Evolutionary conservation across 2,329 filamentous ascomycete genomes (phyloP).

Genomic region (Colletotrichum sp.): DNA sequence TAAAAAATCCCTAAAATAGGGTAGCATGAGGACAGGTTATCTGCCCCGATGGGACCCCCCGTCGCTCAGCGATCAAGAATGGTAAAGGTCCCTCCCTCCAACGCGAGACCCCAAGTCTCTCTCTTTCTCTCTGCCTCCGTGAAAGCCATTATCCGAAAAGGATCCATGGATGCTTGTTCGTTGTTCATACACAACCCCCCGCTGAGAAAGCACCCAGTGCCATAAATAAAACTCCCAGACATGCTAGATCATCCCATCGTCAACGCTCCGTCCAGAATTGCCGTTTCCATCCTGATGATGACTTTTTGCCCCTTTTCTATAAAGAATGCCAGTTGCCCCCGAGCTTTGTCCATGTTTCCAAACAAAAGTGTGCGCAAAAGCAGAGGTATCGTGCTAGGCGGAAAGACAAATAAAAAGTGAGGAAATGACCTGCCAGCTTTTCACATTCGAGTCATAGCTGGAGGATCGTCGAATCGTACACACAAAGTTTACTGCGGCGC

Average conservation of each 20-base stretch:
- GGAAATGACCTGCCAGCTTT: background rate
- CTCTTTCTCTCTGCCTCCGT: background rate
- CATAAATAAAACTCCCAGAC: slow-evolving; percentile 1
- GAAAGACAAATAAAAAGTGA: background rate
- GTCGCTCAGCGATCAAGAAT: slow-evolving; percentile 14
- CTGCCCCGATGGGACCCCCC: background rate
- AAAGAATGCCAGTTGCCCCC: background rate
- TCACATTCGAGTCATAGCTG: background rate
- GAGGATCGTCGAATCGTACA: background rate
- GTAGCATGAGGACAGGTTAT: background rate
- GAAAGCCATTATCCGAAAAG: background rate
- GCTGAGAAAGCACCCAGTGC: background rate
- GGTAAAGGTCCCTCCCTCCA: background rate
- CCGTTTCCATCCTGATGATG: background rate
- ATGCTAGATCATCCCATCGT: slow-evolving; percentile 16
- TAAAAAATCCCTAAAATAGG: background rate
- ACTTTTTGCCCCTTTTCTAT: background rate
- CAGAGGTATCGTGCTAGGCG: slow-evolving; percentile 3
- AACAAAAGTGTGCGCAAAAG: background rate
- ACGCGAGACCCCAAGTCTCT: background rate
- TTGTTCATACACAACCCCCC: slow-evolving; percentile 3
- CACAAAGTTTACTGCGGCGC: slow-evolving; percentile 11
- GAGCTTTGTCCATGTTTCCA: background rate
- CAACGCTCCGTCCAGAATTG: background rate
- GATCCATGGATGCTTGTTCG: background rate